Percentiles rank a stretch among this genome's conserved stretches.
Evolutionary conservation across 257 asterid species (phyloP).

Genomic region (Solanum pennellii): DNA sequence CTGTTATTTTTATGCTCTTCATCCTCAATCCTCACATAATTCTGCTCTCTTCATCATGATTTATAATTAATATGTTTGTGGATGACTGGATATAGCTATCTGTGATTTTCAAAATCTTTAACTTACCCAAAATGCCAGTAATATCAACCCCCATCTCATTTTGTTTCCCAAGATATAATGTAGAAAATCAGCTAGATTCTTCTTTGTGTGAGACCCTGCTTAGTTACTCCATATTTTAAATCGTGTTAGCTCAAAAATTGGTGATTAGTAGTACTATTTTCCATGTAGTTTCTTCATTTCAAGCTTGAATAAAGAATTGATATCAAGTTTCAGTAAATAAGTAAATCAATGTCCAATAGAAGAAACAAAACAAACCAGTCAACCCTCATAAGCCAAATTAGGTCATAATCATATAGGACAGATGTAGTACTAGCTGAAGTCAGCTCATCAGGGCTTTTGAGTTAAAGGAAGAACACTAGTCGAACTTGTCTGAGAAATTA

Average conservation of each 20-base stretch:
- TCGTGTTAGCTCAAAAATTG: not conserved
- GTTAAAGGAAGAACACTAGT: not conserved
- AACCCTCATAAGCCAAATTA: not conserved
- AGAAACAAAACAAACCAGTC: not conserved
- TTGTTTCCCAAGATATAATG: not conserved
- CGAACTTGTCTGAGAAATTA: not conserved
- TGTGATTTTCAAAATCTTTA: not conserved
- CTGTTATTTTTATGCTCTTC: not conserved
- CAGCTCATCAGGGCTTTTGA: not conserved
- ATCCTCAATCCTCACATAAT: conserved; percentile 1
- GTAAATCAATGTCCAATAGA: not conserved
- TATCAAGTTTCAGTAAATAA: not conserved
- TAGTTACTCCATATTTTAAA: not conserved
- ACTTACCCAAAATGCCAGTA: not conserved
- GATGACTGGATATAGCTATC: not conserved
- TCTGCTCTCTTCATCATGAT: not conserved
- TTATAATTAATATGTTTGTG: not conserved
- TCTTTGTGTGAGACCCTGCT: not conserved
- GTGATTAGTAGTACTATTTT: not conserved
- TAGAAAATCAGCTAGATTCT: not conserved
- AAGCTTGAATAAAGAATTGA: not conserved
- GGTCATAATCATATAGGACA: not conserved
- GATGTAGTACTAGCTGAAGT: not conserved
- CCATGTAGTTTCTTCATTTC: not conserved
- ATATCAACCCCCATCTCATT: not conserved